A percentile compares a stretch with the other conserved stretches of the same genome.
Conservation (phyloP, 1,284 basidiomycete genomes). For the Trametes pubescens region DNA sequence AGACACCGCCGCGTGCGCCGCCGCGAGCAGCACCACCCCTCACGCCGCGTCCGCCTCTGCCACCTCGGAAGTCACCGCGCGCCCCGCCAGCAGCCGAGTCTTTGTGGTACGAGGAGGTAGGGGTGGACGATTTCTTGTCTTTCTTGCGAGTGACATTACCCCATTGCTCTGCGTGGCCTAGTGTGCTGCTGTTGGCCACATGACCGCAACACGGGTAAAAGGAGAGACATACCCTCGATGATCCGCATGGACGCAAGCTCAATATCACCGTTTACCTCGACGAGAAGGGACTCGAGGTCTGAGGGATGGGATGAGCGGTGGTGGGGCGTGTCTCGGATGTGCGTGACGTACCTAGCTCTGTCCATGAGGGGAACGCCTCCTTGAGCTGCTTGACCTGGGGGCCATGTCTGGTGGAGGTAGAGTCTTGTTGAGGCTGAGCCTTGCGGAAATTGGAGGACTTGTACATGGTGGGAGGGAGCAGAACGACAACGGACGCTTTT, state of each 20-base stretch:
- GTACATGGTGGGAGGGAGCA: slow-evolving; percentile 44
- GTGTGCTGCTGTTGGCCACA: slow-evolving; percentile 20
- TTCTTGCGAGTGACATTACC: slow-evolving; percentile 89
- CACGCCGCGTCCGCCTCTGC: slow-evolving; percentile 69
- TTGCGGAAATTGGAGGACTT: slow-evolving; percentile 46
- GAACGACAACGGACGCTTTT: slow-evolving; percentile 35
- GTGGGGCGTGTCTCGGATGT: slow-evolving; percentile 36
- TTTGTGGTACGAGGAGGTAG: slow-evolving; percentile 52
- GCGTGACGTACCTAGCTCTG: slow-evolving; percentile 68
- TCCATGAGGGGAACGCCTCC: slow-evolving; percentile 83
- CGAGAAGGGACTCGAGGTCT: slow-evolving; percentile 82
- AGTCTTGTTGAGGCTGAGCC: slow-evolving; percentile 38
- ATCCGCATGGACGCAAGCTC: slow-evolving; percentile 81
- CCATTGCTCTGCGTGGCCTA: slow-evolving; percentile 87
- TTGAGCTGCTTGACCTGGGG: slow-evolving; percentile 68
- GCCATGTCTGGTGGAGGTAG: slow-evolving; percentile 52
- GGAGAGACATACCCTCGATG: slow-evolving; percentile 69
- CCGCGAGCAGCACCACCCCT: slow-evolving; percentile 69
- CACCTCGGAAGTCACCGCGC: slow-evolving; percentile 69
- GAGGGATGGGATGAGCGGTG: slow-evolving; percentile 24
- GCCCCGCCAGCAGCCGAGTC: slow-evolving; percentile 52
- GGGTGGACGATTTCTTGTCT: slow-evolving; percentile 68
- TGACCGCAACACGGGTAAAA: slow-evolving; percentile 15
- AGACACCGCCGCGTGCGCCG: slow-evolving; percentile 55
- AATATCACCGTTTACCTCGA: slow-evolving; percentile 79